phyloP scores from a whole-genome alignment of 2,329 filamentous ascomycete species.

The Aspergillus niger region DNA sequence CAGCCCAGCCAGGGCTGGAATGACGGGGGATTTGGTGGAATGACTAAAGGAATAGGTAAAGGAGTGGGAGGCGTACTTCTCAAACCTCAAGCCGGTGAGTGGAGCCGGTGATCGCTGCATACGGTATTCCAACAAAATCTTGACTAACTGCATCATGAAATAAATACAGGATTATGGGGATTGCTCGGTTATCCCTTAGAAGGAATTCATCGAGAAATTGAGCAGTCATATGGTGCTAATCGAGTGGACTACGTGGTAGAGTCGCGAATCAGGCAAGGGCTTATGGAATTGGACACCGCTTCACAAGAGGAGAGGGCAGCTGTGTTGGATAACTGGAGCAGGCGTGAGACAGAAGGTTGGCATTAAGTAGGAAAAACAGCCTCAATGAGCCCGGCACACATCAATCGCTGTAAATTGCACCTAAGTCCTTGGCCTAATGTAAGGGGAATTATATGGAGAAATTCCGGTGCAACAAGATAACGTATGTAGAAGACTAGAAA shows the following conservation, averaged over 20 bases:
- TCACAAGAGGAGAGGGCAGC: conserved; percentile 5
- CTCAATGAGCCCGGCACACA: too few relatives aligned
- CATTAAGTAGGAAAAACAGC: too few relatives aligned
- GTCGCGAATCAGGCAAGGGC: conserved; percentile 16
- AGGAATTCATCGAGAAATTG: conserved; percentile 13
- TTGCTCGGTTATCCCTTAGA: conserved; percentile 17
- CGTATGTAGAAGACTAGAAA: too few relatives aligned
- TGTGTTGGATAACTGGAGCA: conserved; percentile 1
- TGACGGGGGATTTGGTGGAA: conserved; percentile 7
- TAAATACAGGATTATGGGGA: conserved; percentile 15
- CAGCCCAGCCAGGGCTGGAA: conserved; percentile 14
- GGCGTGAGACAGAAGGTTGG: too few relatives aligned
- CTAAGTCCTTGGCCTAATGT: too few relatives aligned
- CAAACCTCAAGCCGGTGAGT: conserved; percentile 17
- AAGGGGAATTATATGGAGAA: too few relatives aligned
- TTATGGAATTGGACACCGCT: conserved; percentile 8
- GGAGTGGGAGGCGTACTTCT: conserved; percentile 13
- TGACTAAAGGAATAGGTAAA: conserved; percentile 14
- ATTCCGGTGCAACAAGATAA: too few relatives aligned
- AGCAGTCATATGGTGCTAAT: conserved; percentile 12
- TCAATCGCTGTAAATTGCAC: too few relatives aligned
- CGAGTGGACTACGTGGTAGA: conserved; percentile 12
- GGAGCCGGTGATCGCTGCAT: not conserved
- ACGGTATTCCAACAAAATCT: not conserved
- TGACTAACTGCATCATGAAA: too few relatives aligned